Evolutionary conservation across 1,284 basidiomycete genomes (phyloP).

Genomic region (Amylostereum chailletii): DNA sequence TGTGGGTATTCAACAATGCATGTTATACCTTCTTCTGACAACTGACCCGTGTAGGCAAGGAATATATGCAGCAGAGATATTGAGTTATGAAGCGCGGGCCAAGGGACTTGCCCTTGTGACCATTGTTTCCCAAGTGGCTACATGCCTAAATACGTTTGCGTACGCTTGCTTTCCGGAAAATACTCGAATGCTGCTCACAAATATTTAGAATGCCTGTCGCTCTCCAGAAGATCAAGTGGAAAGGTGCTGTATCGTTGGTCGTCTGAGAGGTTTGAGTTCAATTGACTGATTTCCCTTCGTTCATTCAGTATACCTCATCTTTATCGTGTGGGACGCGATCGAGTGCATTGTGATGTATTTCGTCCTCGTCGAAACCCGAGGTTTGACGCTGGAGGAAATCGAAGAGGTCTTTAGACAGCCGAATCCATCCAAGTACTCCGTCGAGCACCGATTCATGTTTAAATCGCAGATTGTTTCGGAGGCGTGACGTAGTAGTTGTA

Average conservation of each 20-base stretch:
- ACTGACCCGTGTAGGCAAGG: slow-evolving; percentile 33
- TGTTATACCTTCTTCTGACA: slow-evolving; percentile 5
- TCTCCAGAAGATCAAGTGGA: slow-evolving; percentile 34
- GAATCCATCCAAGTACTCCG: slow-evolving; percentile 35
- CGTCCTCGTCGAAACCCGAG: slow-evolving; percentile 39
- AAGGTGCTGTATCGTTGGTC: slow-evolving; percentile 22
- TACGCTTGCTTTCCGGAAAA: slow-evolving; percentile 14
- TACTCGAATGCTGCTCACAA: slow-evolving; percentile 2
- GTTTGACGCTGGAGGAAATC: slow-evolving; percentile 45
- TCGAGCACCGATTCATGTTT: slow-evolving; percentile 9
- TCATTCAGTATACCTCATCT: slow-evolving; percentile 37
- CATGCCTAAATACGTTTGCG: slow-evolving; percentile 41
- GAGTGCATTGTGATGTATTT: slow-evolving; percentile 49
- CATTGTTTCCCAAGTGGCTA: slow-evolving; percentile 30
- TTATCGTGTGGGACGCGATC: slow-evolving; percentile 43
- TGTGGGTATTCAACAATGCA: slow-evolving; percentile 20
- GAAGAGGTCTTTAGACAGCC: slow-evolving; percentile 39
- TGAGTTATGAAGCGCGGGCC: slow-evolving; percentile 41
- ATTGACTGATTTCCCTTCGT: slow-evolving; percentile 2
- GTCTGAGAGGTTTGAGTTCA: neutral
- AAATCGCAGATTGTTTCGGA: too few species aligned
- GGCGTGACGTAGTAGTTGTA: too few species aligned
- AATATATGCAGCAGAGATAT: slow-evolving; percentile 44
- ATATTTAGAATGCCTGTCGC: slow-evolving; percentile 32
- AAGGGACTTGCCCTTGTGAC: slow-evolving; percentile 41